Evolutionary conservation across 176 grass and related monocot species (phyloP).

Genomic region (Musa acuminata): DNA sequence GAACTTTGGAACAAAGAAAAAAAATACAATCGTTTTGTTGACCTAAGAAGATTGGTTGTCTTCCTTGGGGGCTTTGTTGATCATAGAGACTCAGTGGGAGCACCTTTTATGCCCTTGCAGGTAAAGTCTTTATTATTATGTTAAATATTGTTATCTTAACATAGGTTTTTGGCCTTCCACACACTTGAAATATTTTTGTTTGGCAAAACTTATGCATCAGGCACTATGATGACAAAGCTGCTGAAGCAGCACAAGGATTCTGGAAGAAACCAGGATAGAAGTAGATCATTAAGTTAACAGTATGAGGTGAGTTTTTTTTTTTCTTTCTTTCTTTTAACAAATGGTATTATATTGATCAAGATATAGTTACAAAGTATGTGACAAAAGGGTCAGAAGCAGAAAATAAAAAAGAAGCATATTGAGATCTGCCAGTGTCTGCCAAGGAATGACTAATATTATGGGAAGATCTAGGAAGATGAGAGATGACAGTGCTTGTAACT

Average conservation of each 20-base stretch:
- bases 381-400: no score
- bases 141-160: background rate
- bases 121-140: slow-evolving; percentile 31
- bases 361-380: no score
- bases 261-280: slow-evolving; percentile 36
- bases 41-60: background rate
- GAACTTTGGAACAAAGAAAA: background rate
- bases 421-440: no score
- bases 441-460: no score
- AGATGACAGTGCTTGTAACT: no score
- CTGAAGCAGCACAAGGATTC: slow-evolving; percentile 86
- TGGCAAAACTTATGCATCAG: slow-evolving; percentile 24
- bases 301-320: no score
- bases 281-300: no score
- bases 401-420: no score
- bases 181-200: background rate
- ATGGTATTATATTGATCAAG: no score
- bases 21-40: background rate
- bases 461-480: no score
- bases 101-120: slow-evolving; percentile 91
- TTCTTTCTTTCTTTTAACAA: no score
- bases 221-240: slow-evolving; percentile 97
- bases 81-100: slow-evolving; percentile 73
- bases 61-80: slow-evolving; percentile 70
- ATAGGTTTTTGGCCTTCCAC: slow-evolving; percentile 3